phyloP scores from a whole-genome alignment of 495 filamentous ascomycete species.

The Penicillium bialowiezense region DNA sequence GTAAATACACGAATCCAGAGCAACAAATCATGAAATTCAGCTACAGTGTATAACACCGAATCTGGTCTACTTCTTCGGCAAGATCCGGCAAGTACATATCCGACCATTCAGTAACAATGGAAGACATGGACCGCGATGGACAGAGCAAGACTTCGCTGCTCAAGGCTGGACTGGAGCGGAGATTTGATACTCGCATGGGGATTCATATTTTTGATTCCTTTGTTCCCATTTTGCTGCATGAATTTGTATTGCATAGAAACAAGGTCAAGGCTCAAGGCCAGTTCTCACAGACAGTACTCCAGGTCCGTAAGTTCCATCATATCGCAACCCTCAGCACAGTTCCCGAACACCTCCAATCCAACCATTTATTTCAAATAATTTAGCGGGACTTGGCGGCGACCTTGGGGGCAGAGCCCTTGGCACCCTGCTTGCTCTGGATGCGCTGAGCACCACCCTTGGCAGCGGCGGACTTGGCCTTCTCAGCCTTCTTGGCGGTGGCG shows the following conservation, averaged over 20 bases:
- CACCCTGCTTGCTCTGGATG: slow-evolving; percentile 94
- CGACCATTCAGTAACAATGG: not conserved
- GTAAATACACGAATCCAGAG: too few species aligned
- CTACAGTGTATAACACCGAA: not conserved
- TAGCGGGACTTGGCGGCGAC: slow-evolving; percentile 86
- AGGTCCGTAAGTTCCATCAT: slow-evolving; percentile 29
- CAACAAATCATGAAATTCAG: not conserved
- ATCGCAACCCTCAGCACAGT: slow-evolving; percentile 28
- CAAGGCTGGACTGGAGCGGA: not conserved
- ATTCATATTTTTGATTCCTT: slow-evolving; percentile 24
- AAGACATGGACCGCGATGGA: not conserved
- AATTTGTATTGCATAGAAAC: slow-evolving; percentile 31
- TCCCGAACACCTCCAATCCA: slow-evolving; percentile 20
- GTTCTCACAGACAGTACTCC: slow-evolving; percentile 27
- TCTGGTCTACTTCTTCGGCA: slow-evolving; percentile 1
- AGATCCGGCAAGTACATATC: not conserved
- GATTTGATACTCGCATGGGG: slow-evolving; percentile 15
- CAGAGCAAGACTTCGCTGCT: not conserved
- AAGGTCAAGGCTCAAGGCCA: slow-evolving; percentile 27
- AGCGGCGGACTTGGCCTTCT: slow-evolving; percentile 95
- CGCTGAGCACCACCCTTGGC: slow-evolving; percentile 68
- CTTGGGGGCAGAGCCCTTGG: slow-evolving; percentile 87
- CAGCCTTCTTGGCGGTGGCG: slow-evolving; percentile 91
- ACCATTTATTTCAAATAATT: slow-evolving; percentile 37
- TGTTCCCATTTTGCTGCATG: slow-evolving; percentile 29